Percentiles rank a stretch among this genome's conserved stretches.
Evolutionary conservation across 1,284 basidiomycete species (phyloP).

Genomic region (Mycosarcoma maydis): DNA sequence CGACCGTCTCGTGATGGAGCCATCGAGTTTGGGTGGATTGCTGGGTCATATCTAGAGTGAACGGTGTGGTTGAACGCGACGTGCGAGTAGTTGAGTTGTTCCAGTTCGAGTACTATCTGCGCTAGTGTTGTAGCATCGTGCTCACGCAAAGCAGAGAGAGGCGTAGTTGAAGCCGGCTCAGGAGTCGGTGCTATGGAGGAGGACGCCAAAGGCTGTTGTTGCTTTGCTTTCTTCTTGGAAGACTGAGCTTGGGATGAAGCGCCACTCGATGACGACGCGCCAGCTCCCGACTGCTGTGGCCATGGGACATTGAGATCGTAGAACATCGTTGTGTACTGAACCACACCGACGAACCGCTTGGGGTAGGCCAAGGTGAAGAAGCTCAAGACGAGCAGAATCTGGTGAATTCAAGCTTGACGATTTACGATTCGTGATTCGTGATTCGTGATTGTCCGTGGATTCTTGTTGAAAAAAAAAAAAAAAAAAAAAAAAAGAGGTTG

Average conservation of each 20-base stretch:
- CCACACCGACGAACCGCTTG: too few species aligned
- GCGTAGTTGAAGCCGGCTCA: slow-evolving; percentile 1
- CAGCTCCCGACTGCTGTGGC: slow-evolving; percentile 26
- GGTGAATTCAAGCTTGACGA: too few species aligned
- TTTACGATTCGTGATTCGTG: too few species aligned
- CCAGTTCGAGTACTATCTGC: slow-evolving; percentile 41
- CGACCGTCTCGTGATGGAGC: slow-evolving; percentile 12
- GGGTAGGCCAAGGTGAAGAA: background rate
- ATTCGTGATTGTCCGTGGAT: too few species aligned
- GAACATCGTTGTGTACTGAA: slow-evolving; percentile 49
- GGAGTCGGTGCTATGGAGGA: slow-evolving; percentile 19
- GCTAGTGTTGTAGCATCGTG: slow-evolving; percentile 34
- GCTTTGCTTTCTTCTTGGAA: slow-evolving; percentile 47
- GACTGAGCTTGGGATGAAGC: slow-evolving; percentile 4
- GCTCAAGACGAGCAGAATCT: background rate
- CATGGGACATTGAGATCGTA: slow-evolving; percentile 61
- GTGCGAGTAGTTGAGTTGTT: slow-evolving; percentile 48
- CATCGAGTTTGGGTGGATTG: slow-evolving; percentile 46
- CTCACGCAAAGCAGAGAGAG: slow-evolving; percentile 20
- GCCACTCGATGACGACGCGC: slow-evolving; percentile 4
- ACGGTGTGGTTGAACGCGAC: slow-evolving; percentile 62
- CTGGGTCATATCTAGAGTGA: slow-evolving; percentile 46
- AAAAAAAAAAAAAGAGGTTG: too few species aligned
- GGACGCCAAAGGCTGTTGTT: slow-evolving; percentile 12
- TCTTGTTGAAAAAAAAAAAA: background rate